phyloP scores from a whole-genome alignment of 176 grass and related monocot species.

The maize (Zea mays) region DNA sequence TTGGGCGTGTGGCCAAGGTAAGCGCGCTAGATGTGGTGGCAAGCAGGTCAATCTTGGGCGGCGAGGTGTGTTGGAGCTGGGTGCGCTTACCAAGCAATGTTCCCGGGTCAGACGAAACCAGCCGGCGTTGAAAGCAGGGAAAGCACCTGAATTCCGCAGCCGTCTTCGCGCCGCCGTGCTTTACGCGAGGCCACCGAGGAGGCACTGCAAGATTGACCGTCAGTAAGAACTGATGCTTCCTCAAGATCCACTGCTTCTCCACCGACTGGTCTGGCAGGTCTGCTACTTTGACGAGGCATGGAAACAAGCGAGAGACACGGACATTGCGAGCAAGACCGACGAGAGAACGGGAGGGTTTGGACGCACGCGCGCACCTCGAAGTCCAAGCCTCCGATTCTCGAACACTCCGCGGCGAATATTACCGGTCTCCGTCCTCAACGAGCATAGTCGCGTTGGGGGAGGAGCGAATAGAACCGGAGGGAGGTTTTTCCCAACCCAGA shows the following conservation, averaged over 20 bases:
- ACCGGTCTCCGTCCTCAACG: not conserved
- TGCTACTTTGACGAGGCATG: not conserved
- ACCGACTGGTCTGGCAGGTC: not conserved
- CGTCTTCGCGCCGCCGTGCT: conserved; percentile 12
- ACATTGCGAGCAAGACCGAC: not conserved
- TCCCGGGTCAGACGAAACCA: conserved; percentile 18
- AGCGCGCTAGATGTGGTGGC: not conserved
- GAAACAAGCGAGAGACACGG: not conserved
- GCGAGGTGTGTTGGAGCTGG: not conserved
- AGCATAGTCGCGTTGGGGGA: too few relatives aligned
- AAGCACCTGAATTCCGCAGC: not conserved
- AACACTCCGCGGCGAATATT: not conserved
- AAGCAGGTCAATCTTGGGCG: conserved; percentile 39
- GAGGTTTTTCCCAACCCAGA: too few relatives aligned
- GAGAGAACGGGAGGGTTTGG: not conserved
- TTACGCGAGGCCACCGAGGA: not conserved
- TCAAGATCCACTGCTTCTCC: not conserved
- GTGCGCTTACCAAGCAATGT: not conserved
- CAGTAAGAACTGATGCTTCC: not conserved
- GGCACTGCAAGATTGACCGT: conserved; percentile 30
- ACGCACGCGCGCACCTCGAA: conserved; percentile 9
- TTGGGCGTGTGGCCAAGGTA: not conserved
- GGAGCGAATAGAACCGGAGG: too few relatives aligned
- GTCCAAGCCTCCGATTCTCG: not conserved
- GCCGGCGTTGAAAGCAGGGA: not conserved